Base-by-base conservation (phyloP, 164 flowering plant species). In the Vitis amurensis region DNA sequence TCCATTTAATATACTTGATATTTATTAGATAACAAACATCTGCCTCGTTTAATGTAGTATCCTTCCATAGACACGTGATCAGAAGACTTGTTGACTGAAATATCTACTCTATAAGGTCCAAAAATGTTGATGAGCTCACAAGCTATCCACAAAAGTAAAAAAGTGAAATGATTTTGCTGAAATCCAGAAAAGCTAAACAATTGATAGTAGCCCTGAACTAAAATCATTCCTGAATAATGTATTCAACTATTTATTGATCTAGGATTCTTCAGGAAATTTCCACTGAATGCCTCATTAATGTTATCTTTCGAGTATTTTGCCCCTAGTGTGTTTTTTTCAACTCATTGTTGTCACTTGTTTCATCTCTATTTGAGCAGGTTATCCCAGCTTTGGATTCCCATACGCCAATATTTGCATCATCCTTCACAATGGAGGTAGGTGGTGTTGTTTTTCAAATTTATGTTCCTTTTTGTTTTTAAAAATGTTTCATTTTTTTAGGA, bases 391-490 rank as follows among this genome's bases (percentile, higher is more conserved):
- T 95, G 90, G 98, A 93, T 83, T 69, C 87, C 23, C 79, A 70
- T 61, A 95, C 99, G 31, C 99, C 99, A 59, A 89, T 95, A 73
- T 95, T 81, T 84, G 97, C 99, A 71, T 93, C 99, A 72, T 95
- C 99, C 37, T 95, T 95, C 79, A 95, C 99, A 17, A 91, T 91
- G 98, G 97, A 95, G 98, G 99, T 95, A 84, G 50, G 75, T 76
- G 61, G 44, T 3, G 3, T 55, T 13, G 49, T 12, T 64, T 51
- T 13, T 67, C 15, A 11, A 11, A 44, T 16, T 73, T 49, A 55
- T 49, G 16, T n/a, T 56, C 50, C 3, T n/a, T 17, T 10, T n/a
- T 29, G 8, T 56, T 63, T 31, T 15, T 44, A 23, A 61, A 23
- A 60, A 55, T 60, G 44, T 64, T 3, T 17, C 51, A 47, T 44